A percentile compares a stretch with the other conserved stretches of the same genome.
Evolutionary conservation across 495 filamentous ascomycete genomes (phyloP).

Genomic region (Neurospora sp.): DNA sequence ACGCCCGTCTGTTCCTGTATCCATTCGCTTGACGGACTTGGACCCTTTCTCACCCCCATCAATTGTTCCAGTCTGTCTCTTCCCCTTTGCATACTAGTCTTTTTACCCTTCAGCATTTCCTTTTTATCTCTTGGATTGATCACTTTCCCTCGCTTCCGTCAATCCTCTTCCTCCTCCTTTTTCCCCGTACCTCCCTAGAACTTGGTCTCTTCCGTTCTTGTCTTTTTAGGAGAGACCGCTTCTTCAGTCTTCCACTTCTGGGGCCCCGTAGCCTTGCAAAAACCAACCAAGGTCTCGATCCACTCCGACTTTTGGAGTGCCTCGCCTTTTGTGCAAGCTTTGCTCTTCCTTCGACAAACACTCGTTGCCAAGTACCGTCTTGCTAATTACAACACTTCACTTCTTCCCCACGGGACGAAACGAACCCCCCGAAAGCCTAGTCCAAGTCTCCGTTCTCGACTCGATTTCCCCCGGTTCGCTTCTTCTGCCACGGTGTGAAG

Average conservation of each 20-base stretch:
- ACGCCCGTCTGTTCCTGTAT: neutral
- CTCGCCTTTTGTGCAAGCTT: neutral
- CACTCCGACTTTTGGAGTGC: neutral
- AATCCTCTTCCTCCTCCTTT: conserved; percentile 14
- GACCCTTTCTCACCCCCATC: neutral
- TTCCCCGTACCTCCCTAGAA: conserved; percentile 1
- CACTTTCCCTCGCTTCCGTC: conserved; percentile 12
- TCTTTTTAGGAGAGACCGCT: neutral
- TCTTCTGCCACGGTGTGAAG: neutral
- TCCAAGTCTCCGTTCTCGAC: neutral
- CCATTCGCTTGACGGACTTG: neutral
- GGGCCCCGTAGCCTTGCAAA: neutral
- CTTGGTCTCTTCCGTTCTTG: conserved; percentile 1
- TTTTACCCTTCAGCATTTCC: conserved; percentile 2
- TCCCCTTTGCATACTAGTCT: conserved; percentile 2
- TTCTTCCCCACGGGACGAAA: neutral
- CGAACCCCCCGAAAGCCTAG: neutral
- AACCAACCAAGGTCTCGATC: neutral
- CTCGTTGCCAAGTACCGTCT: conserved; percentile 1
- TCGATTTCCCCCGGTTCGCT: neutral
- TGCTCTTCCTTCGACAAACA: conserved; percentile 3
- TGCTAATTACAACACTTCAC: neutral
- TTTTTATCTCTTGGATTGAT: conserved; percentile 1
- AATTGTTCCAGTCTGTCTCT: neutral
- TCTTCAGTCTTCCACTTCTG: neutral